Base-by-base conservation (phyloP, 176 grass and related monocot genomes). In the Chrysopogon serrulatus region DNA sequence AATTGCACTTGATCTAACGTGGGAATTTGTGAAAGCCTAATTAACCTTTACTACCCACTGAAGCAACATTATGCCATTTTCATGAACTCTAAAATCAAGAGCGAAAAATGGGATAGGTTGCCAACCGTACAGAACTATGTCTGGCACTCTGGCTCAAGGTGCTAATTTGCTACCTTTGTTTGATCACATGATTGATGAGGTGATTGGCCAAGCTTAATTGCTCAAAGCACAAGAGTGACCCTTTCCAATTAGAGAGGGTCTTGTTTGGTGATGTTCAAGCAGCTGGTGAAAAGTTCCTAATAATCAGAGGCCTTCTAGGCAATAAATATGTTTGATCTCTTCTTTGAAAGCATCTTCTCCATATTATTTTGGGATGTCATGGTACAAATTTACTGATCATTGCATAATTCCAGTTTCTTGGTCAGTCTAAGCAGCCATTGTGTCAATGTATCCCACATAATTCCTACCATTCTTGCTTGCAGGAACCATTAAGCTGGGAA, bases 191-290 rank as follows among this genome's bases (percentile, higher is more conserved):
- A 95, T 98, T 80, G 96, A 94, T 78, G 93, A 94, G 80, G 91
- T 92, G 56, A 95, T 95, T 51, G 89, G 85, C 68, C 93, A 98
- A 90, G 91, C 96, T n/a, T n/a, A n/a, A n/a, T n/a, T n/a, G n/a
- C n/a, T 84, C 91, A 95, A 80, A 83, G 73, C 72, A 94, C 93
- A 76, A 95, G 93, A 65, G 69, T 81, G 77, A 89, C 87, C 1
- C 79, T 95, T 51, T 82, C 71, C 64, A 77, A 88, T 66, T 89
- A 98, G 79, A 89, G 83, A 19, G 17, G 76, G 34, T 85, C 78
- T 83, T 95, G 54, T 92, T 95, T 79, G 87, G 91, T 49, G 87
- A 95, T 88, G 87, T 95, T 51, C 91, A 93, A 95, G 83, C 89
- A 93, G 82, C 84, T 98, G 77, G 91, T 47, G 91, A 94, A 83